A percentile compares a stretch with the other conserved stretches of the same genome.
Conservation (phyloP, 2,329 filamentous ascomycete species). For the Periconia sp. region DNA sequence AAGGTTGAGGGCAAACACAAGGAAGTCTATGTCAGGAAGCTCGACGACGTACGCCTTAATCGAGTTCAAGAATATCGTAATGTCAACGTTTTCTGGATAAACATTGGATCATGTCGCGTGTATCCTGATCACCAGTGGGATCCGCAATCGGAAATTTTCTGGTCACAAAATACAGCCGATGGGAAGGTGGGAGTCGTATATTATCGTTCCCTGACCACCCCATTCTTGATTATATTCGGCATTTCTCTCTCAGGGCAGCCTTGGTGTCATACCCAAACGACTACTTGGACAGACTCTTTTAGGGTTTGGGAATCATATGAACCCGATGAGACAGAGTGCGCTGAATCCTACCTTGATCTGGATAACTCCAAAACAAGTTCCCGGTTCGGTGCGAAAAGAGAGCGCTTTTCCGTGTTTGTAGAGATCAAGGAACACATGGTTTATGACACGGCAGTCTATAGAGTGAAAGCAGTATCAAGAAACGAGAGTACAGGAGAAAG, state of each 20-base stretch:
- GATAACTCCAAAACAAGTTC: neutral
- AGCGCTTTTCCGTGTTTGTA: conserved; percentile 1
- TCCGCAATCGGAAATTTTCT: conserved; percentile 3
- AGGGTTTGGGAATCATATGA: conserved; percentile 1
- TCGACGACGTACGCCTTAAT: conserved; percentile 1
- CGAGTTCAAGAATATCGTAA: conserved; percentile 3
- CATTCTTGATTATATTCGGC: conserved; percentile 4
- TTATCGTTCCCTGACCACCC: neutral
- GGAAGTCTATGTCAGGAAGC: conserved; percentile 1
- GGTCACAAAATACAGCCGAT: conserved; percentile 1
- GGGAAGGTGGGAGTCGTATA: conserved; percentile 1
- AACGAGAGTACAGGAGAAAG: conserved; percentile 1
- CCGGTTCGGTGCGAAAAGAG: too few relatives aligned
- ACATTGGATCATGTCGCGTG: conserved; percentile 1
- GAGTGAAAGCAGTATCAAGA: conserved; percentile 1
- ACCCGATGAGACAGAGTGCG: conserved; percentile 2
- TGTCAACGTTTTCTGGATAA: conserved; percentile 4
- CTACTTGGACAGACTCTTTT: conserved; percentile 2
- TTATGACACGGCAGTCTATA: conserved; percentile 2
- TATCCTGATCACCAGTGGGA: conserved; percentile 1
- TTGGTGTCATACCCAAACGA: conserved; percentile 2
- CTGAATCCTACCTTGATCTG: conserved; percentile 2
- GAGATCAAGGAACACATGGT: conserved; percentile 1
- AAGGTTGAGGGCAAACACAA: conserved; percentile 2
- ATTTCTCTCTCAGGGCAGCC: conserved; percentile 3